phyloP scores from a whole-genome alignment of 352 stramenopile genomes.

The Chrysophaeum taylorii region DNA sequence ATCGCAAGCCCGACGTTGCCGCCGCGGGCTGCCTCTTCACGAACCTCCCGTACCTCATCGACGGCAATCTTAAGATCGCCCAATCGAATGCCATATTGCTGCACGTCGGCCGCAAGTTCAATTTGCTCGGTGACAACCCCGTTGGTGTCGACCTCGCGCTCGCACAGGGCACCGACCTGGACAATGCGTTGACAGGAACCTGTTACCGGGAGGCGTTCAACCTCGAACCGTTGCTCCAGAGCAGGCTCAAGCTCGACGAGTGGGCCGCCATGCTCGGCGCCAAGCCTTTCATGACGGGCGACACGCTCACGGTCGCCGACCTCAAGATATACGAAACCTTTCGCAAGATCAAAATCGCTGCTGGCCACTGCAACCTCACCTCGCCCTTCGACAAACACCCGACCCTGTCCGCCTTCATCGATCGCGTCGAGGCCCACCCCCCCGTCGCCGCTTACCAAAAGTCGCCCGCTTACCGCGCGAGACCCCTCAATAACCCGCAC shows the following conservation, averaged over 20 bases:
- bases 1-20: background rate
- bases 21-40: background rate
- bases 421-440: too few relatives aligned
- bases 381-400: too few relatives aligned
- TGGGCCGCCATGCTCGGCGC: background rate
- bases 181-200: background rate
- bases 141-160: background rate
- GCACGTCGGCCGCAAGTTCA: background rate
- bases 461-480: too few relatives aligned
- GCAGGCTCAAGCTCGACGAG: background rate
- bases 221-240: background rate
- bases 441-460: too few relatives aligned
- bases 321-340: background rate
- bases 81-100: background rate
- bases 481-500: too few relatives aligned
- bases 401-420: too few relatives aligned
- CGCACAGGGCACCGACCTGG: background rate
- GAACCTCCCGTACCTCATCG: background rate
- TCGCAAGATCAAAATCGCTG: background rate
- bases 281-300: background rate
- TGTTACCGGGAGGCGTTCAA: background rate
- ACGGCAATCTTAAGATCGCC: background rate
- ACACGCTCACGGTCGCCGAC: background rate
- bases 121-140: background rate
- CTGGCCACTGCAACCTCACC: too few relatives aligned